phyloP scores from a whole-genome alignment of 2,329 filamentous ascomycete genomes.

The Knoxdaviesia proteae region DNA sequence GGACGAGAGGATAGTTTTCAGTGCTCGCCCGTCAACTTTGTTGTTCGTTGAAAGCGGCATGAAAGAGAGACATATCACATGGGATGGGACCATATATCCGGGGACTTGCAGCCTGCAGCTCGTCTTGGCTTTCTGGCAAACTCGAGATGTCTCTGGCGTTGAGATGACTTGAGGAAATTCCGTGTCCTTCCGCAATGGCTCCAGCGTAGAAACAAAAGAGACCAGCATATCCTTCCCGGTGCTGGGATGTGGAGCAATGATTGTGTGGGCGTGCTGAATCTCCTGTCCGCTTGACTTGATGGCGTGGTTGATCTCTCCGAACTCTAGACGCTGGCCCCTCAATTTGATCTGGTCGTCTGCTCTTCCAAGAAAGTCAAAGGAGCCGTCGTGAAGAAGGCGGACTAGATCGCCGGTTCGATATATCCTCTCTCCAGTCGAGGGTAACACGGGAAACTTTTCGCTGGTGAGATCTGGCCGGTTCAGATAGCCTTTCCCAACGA shows the following conservation, averaged over 20 bases:
- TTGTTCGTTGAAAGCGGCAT: slow-evolving; percentile 78
- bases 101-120: slow-evolving; percentile 53
- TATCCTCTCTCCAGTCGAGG: slow-evolving; percentile 35
- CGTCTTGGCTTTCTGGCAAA: slow-evolving; percentile 20
- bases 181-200: background rate
- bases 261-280: slow-evolving; percentile 51
- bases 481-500: slow-evolving; percentile 80
- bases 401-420: slow-evolving; percentile 86
- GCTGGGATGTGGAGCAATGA: slow-evolving; percentile 48
- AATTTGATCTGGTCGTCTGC: slow-evolving; percentile 87
- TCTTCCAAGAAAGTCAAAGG: slow-evolving; percentile 72
- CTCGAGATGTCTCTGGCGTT: background rate
- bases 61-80: slow-evolving; percentile 48
- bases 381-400: slow-evolving; percentile 56
- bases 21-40: slow-evolving; percentile 42
- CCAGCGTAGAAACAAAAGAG: slow-evolving; percentile 37
- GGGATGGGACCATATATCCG: slow-evolving; percentile 78
- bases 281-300: slow-evolving; percentile 39
- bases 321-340: slow-evolving; percentile 70
- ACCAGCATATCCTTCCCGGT: slow-evolving; percentile 70
- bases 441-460: slow-evolving; percentile 52
- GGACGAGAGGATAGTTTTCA: too few relatives aligned
- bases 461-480: slow-evolving; percentile 58
- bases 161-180: background rate
- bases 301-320: slow-evolving; percentile 75